phyloP scores from a whole-genome alignment of 148 eudicot genomes.

The Amaranthus palmeri region DNA sequence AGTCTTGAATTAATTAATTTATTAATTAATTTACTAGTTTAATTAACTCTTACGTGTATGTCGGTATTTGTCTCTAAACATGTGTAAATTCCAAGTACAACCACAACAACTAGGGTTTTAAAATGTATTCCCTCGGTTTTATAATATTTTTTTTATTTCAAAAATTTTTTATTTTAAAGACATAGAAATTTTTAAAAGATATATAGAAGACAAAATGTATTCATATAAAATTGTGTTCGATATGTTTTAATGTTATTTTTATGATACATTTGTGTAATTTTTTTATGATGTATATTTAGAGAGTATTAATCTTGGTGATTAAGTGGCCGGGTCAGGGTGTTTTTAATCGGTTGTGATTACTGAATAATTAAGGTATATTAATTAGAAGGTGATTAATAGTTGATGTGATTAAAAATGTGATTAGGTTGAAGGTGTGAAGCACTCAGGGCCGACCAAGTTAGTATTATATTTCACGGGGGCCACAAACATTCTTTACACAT shows the following conservation, averaged over 20 bases:
- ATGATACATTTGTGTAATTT: too few relatives aligned
- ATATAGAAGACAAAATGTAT: too few relatives aligned
- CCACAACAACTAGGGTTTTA: too few relatives aligned
- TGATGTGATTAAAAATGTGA: background rate
- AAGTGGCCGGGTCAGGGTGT: background rate
- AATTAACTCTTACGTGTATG: constrained; percentile 9
- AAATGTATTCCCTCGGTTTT: too few relatives aligned
- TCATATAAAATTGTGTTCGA: too few relatives aligned
- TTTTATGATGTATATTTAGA: too few relatives aligned
- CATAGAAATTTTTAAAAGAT: too few relatives aligned
- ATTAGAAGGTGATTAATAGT: background rate
- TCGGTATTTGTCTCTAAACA: constrained; percentile 19
- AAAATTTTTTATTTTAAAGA: too few relatives aligned
- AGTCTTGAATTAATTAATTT: constrained; percentile 4
- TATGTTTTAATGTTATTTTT: too few relatives aligned
- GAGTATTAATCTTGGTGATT: too few relatives aligned
- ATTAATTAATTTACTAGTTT: background rate
- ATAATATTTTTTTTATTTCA: too few relatives aligned
- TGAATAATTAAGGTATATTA: too few relatives aligned
- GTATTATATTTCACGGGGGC: constrained; percentile 93
- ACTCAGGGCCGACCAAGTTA: constrained; percentile 71
- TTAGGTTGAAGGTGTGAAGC: constrained; percentile 82
- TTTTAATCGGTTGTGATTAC: background rate
- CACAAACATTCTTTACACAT: constrained; percentile 93
- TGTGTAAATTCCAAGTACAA: constrained; percentile 10